phyloP scores from a whole-genome alignment of 163 green algal species.

The Chlamydomonas reinhardtii region DNA sequence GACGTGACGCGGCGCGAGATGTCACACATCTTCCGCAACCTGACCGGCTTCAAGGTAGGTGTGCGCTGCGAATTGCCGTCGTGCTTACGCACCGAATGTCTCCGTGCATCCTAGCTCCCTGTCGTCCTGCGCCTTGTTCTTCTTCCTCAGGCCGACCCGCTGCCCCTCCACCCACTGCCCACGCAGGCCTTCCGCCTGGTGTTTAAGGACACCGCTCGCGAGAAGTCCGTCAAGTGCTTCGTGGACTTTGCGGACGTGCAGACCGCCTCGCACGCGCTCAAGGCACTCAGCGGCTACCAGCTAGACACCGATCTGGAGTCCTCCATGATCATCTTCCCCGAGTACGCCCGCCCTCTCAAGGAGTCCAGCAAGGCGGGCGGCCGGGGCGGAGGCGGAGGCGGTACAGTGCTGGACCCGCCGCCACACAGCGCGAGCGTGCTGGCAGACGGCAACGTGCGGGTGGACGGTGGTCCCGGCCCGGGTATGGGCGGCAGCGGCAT shows the following conservation, averaged over 20 bases:
- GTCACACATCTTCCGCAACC: slow-evolving; percentile 77
- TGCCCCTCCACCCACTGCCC: too few species aligned
- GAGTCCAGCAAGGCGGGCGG: background rate
- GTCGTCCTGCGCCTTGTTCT: too few species aligned
- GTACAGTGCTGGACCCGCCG: slow-evolving; percentile 12
- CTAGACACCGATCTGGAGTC: slow-evolving; percentile 38
- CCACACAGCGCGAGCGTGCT: background rate
- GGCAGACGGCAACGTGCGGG: too few species aligned
- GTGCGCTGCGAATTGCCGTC: background rate
- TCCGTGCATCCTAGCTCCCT: too few species aligned
- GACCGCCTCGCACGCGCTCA: slow-evolving; percentile 41
- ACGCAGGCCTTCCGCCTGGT: slow-evolving; percentile 54
- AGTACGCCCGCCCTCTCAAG: slow-evolving; percentile 47
- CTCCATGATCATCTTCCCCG: slow-evolving; percentile 28
- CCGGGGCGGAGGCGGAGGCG: background rate
- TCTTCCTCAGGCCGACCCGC: too few species aligned
- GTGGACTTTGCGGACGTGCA: slow-evolving; percentile 52
- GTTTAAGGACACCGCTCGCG: slow-evolving; percentile 48
- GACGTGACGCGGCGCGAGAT: slow-evolving; percentile 73
- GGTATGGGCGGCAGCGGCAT: background rate
- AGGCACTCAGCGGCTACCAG: slow-evolving; percentile 43
- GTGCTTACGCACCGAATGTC: too few species aligned
- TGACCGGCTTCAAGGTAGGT: slow-evolving; percentile 69
- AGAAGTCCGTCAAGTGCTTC: slow-evolving; percentile 47
- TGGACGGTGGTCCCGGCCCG: too few species aligned